Base-by-base conservation (phyloP, 371 early-diverging fungal species). In the Apophysomyces variabilis region DNA sequence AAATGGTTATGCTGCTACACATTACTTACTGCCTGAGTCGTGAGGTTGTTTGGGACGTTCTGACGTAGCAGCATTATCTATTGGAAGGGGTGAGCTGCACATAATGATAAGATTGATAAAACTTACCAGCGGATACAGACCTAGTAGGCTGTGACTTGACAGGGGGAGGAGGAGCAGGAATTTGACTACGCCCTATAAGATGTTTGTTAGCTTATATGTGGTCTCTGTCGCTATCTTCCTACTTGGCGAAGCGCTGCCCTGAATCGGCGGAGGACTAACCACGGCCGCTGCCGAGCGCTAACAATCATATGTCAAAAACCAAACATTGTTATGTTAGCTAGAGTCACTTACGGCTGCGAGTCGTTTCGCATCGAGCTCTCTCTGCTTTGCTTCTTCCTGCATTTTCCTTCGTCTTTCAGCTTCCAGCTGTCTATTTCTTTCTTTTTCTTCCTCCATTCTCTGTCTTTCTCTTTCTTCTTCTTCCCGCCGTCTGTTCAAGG, bases 401-500 rank as follows among this genome's bases (percentile, higher is more conserved):
- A 70, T 64, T 46, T 75, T 83, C 58, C 70, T 71, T 60, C 66
- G 80, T 60, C 74, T 69, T 43, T 80, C 81, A 3, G 61, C 69
- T 68, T 82, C 76, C 38, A 71, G 66, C 47, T 77, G 77, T 46
- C 79, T 74, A 45, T 70, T 61, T 69, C 69, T 60, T 71, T 69
- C 66, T 66, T 65, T 64, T 58, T 65, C 74, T 56, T 69, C 45
- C 35, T 41, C 47, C 41, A 45, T 57, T 43, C 57, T 35, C 66
- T 62, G 46, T n/a, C 64, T 36, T 59, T 61, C 65, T 3, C 3
- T 26, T 21, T 74, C 69, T 37, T 73, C 75, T 47, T 76, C 70
- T 60, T 74, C 73, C 16, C 62, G 63, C 41, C 60, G 68, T 61
- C 66, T 63, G 68, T 66, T 68, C 36, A 74, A 69, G 21, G 60